These are phyloP conservation scores for Globisporangium rhizosaccharum DNA, from an alignment of 352 stramenopile genomes.

Conservation along the genomic window DNA sequence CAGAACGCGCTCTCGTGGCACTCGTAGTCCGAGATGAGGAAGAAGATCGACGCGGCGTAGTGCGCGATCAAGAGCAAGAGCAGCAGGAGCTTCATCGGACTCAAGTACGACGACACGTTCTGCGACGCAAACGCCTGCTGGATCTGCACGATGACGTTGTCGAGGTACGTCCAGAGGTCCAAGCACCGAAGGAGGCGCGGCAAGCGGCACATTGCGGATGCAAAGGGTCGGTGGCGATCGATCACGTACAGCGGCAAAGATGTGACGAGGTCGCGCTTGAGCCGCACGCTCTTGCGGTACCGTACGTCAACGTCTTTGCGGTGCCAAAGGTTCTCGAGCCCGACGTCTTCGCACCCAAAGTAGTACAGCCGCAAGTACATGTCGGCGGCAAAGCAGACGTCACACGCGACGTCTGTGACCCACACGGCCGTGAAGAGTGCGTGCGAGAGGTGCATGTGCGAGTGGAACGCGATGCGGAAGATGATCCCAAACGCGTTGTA, in stretches of 20 bases:
- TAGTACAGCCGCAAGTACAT: constrained; percentile 71
- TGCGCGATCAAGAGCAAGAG: constrained; percentile 59
- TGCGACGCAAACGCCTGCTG: constrained; percentile 62
- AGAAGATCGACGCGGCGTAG: constrained; percentile 65
- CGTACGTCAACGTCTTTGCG: constrained; percentile 23
- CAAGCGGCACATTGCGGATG: constrained; percentile 37
- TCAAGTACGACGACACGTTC: constrained; percentile 66
- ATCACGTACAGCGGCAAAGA: constrained; percentile 58
- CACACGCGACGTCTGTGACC: constrained; percentile 44
- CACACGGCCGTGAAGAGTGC: constrained; percentile 18
- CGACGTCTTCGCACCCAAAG: constrained; percentile 42
- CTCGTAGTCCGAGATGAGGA: constrained; percentile 57
- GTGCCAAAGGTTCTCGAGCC: constrained; percentile 38
- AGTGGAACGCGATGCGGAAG: constrained; percentile 66
- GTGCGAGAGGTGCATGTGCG: constrained; percentile 30
- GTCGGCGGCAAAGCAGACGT: constrained; percentile 43
- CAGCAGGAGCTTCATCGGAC: constrained; percentile 62
- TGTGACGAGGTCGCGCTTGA: constrained; percentile 48
- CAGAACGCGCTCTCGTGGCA: constrained; percentile 32
- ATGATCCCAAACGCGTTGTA: constrained; percentile 67
- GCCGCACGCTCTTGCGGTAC: constrained; percentile 33
- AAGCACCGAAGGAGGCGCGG: constrained; percentile 48
- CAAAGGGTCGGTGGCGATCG: constrained; percentile 12
- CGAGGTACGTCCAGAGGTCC: constrained; percentile 49
- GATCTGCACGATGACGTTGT: constrained; percentile 61